Evolutionary conservation across 139 green algal genomes (phyloP), one percentile per base, ranked within the genome.

Genomic region (Trebouxia sp.): DNA sequence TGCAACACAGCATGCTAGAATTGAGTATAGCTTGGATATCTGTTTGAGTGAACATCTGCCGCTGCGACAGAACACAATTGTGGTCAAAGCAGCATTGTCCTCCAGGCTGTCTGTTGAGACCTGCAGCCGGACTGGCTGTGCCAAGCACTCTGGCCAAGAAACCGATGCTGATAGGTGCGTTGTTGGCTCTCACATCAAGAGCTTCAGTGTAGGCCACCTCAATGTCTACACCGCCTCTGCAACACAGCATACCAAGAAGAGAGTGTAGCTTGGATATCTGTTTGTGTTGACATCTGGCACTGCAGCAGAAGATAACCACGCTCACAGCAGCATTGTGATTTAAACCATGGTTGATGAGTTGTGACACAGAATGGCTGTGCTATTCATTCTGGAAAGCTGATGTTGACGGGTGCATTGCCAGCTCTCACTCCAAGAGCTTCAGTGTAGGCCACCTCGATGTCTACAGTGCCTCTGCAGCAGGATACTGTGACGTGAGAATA

Each of bases 141-240:
- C 62, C 62, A 45, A 28, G 42, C 62, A 72, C 43, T 12, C 32
- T 72, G 32, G 42, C 62, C 62, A 72, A 35, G 26, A 45, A 43
- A 15, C 32, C 32, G 26, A 72, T 42, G 14, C 32, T 45, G 32
- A 45, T 72, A 15, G 62, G 3, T 1, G 15, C 32, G 9, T 14
- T 43, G 32, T 35, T 35, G n/a, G 32, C 43, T 15, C 28, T 72
- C 11, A 72, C 35, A 22, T 43, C 15, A 12, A 72, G 43, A 12
- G 62, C 26, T 17, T 72, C 62, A 28, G 62, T 72, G 12, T 72
- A 72, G 9, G 62, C 62, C 35, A 72, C 62, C 15, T 72, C 62
- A 12, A 72, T 17, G n/a, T 20, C 1, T 10, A 70, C 32, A n/a
- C 32, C 24, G 32, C 62, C 11, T 17, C 32, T 42, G 32, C 62